Evolutionary conservation across 2,329 filamentous ascomycete genomes (phyloP), one percentile per base, ranked within the genome.

Genomic region (Stagonosporopsis cucurbitacearum): DNA sequence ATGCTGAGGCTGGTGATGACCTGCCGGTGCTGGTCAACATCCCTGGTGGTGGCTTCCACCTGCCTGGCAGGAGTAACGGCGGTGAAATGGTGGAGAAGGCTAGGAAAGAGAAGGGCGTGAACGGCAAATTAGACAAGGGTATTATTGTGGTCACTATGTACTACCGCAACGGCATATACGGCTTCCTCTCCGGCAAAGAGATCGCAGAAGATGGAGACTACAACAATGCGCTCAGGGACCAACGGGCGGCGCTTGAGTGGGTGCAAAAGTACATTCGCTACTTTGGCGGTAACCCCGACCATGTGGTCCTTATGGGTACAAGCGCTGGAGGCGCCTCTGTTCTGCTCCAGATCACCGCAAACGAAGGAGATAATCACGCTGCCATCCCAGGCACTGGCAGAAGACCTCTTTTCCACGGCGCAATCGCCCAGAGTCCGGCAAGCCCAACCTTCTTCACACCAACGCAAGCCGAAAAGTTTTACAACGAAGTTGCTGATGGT

Each of bases 261-360:
- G 62, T 78, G 7, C 74, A 73, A 57, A 74, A 75, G 42, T 77
- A 78, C 55, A 77, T 78, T 54, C 65, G 62, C 55, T 79, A 76
- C 30, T 80, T 80, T 50, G 78, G 78, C 2, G 78, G 78, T 22
- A 74, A 80, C 57, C 77, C 78, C 3, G 69, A 79, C 32, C 78
- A 78, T 47, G 75, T 81, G 2, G 77, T 80, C n/a, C 71, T 80
- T 5, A 79, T 79, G 42, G 78, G 78, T 1, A 72, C 69, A 5
- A 71, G 68, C 45, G 71, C 71, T 22, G 71, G 71, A 33, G 70
- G 65, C 4, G 65, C 70, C 12, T 72, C 69, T 5, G 69, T 67
- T 2, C 54, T 73, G 46, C 60, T 71, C 2, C 70, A 73, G 28
- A 41, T 73, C 12, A 67, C 68, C 2, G 70, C 64, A 9, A 73